These are phyloP conservation scores for Prunus salicina DNA, from an alignment of 306 rosid species.

Conservation along the genomic window DNA sequence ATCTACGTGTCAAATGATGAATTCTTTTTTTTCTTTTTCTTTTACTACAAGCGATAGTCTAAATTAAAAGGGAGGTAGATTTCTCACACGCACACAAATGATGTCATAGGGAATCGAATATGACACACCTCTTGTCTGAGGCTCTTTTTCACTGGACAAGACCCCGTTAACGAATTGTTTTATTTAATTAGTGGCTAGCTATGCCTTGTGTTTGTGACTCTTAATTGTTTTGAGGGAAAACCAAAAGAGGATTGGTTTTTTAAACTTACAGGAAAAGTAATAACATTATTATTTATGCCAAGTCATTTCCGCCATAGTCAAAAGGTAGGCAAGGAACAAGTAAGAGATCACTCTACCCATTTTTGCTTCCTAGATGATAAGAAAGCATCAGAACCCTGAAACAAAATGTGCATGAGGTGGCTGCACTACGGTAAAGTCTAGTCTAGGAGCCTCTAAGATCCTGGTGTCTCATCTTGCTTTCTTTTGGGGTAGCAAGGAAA, in stretches of 20 bases:
- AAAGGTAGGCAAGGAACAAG: neutral
- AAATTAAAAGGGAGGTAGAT: fast-evolving
- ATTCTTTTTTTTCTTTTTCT: neutral
- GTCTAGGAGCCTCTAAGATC: slow-evolving; percentile 10
- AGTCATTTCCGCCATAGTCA: neutral
- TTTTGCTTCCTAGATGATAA: slow-evolving; percentile 6
- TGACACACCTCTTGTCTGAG: too few species aligned
- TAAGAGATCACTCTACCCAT: neutral
- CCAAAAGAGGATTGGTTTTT: neutral
- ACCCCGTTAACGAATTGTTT: neutral
- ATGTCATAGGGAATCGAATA: too few species aligned
- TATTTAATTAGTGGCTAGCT: neutral
- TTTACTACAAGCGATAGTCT: too few species aligned
- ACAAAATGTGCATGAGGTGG: neutral
- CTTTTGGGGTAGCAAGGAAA: neutral
- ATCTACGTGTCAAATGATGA: neutral
- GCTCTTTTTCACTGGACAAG: fast-evolving
- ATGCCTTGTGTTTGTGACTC: neutral
- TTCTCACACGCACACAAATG: too few species aligned
- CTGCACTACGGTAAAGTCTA: slow-evolving; percentile 1
- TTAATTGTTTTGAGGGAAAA: neutral
- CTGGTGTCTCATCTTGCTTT: slow-evolving; percentile 10
- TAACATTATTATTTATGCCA: neutral
- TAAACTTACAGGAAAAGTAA: neutral
- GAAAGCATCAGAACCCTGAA: slow-evolving; percentile 13